Evolutionary conservation across 495 filamentous ascomycete genomes (phyloP), one percentile per base, ranked within the genome.

Genomic region (Daldinia decipiens): DNA sequence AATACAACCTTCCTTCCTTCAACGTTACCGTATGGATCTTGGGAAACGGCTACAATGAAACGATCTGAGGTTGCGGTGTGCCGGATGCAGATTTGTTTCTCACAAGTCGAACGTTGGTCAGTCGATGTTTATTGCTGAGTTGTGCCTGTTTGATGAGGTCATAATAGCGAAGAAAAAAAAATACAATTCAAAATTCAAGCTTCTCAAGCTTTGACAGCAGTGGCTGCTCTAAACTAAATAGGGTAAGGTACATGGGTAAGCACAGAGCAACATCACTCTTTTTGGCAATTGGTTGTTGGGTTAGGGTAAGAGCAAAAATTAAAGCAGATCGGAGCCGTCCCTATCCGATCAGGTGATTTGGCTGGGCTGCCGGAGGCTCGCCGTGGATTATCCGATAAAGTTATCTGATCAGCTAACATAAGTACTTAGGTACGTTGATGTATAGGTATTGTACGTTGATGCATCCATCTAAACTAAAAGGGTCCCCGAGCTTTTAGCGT

Each of bases 81-180:
- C 21, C 1, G n/a, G 21, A 51, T 24, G 43, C 62, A 47, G 34
- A 26, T 52, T 38, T 52, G 39, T 40, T 59, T 60, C 40, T 53
- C 64, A 63, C 34, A 24, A 24, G 65, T 72, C 64, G 65, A 65
- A 68, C 62, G 70, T 68, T 72, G 7, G 54, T 72, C 70, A 65
- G 70, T 72, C 65, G 70, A 72, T 72, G 55, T 59, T 53, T 68
- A 60, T 8, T 32, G 26, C 26, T 51, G 31, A 58, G 59, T 55
- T 15, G 15, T 21, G 32, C 21, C 31, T 34, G 15, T 60, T 51
- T 60, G 51, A 68, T 72, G 70, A 72, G 70, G 70, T 72, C 70
- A 72, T 72, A 34, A 32, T 32, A 27, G 29, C 15, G 27, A 21
- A 36, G 3, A 32, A 66, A 62, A 58, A 59, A 59, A 71, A 24